Percentiles rank a stretch among this genome's conserved stretches.
These are phyloP conservation scores for Hemileia vastatrix DNA, from an alignment of 1,284 basidiomycete species.

Conservation along the genomic window DNA sequence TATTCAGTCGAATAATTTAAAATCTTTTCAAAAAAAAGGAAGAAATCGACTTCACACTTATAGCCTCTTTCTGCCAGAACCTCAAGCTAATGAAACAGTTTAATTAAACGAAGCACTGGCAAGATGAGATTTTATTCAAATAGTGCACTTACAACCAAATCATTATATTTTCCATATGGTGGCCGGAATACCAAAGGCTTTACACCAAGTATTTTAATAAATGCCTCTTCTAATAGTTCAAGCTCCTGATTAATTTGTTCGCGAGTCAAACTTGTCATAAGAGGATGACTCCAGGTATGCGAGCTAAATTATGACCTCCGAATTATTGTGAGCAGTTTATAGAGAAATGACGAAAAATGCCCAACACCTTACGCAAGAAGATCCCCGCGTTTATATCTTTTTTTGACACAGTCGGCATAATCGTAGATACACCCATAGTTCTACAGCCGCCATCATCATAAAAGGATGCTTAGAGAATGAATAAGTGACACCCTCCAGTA, in stretches of 20 bases:
- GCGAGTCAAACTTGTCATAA: slow-evolving; percentile 29
- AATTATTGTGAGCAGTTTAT: no score
- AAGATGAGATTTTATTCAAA: neutral
- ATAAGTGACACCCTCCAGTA: no score
- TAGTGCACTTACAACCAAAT: slow-evolving; percentile 7
- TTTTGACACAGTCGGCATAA: slow-evolving; percentile 26
- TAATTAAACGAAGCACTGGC: neutral
- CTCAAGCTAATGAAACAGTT: no score
- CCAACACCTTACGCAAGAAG: slow-evolving; percentile 33
- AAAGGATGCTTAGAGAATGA: no score
- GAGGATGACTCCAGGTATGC: slow-evolving; percentile 34
- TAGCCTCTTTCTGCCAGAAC: slow-evolving; percentile 34
- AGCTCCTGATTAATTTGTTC: slow-evolving; percentile 31
- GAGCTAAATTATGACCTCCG: no score
- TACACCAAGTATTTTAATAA: slow-evolving; percentile 39
- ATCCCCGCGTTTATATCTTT: slow-evolving; percentile 34
- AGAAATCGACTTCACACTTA: no score
- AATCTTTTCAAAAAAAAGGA: no score
- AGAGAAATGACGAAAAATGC: no score
- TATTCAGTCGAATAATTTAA: no score
- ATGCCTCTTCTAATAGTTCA: slow-evolving; percentile 26
- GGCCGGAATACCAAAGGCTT: slow-evolving; percentile 35
- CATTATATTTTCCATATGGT: slow-evolving; percentile 24
- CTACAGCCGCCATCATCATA: no score
- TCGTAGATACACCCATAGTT: slow-evolving; percentile 38